Evolutionary conservation across 495 filamentous ascomycete species (phyloP), one percentile per base, ranked within the genome.

Genomic region (Cercophora scortea): DNA sequence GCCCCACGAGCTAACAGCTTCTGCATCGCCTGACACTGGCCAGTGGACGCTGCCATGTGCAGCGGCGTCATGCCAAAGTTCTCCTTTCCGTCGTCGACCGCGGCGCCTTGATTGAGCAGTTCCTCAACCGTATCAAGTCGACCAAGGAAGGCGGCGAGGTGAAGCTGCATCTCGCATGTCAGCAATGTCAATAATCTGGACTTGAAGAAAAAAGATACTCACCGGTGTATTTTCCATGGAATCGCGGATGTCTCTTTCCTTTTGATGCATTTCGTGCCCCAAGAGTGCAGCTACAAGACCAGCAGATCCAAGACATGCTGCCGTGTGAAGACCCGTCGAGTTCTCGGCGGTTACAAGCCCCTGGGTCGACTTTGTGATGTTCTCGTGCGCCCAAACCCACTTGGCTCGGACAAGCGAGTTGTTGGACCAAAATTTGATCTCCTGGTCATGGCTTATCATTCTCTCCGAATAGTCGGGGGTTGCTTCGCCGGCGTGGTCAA

Each of bases 401-500:
- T 9, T 13, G 12, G 3, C 12, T 16, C n/a, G 13, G 8, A 15
- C 8, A 9, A 18, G 11, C 42, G 25, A 46, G 32, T 9, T 67
- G 61, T 39, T 63, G 48, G 25, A 64, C 68, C 68, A 71, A 47
- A 71, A 71, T 15, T 59, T 59, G 15, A 64, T 46, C 19, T 69
- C 63, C 25, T 25, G 25, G 25, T 25, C 25, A 5, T 25, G 25
- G 44, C 63, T 66, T 25, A 71, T 51, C 36, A 25, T 64, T 58
- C 15, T 71, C 64, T 9, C 61, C 66, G 35, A 71, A 64, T 39
- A 25, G 25, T 71, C 68, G 15, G 47, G 61, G 9, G 68, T 71
- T 17, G 68, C 67, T 16, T 71, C 62, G 36, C 63, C 63, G 3
- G 62, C 68, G 40, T 71, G 68, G 25, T 60, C 58, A 16, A 71